These are phyloP conservation scores for Datisca glomerata DNA, from an alignment of 306 rosid genomes.

Conservation along the genomic window DNA sequence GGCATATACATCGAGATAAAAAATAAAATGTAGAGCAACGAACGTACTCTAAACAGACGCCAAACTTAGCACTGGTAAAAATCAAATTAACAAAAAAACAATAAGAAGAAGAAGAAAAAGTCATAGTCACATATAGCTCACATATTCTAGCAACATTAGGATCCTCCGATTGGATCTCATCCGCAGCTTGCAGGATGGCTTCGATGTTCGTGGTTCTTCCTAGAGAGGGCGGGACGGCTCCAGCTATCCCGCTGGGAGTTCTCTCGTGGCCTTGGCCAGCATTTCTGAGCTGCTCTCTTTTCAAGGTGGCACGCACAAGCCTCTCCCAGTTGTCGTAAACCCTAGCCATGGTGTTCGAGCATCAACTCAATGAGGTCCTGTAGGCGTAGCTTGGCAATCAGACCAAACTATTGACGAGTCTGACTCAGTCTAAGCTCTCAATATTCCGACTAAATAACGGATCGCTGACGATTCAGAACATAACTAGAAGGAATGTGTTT, in stretches of 20 bases:
- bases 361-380: slow-evolving; percentile 9
- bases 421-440: neutral
- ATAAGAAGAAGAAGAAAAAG: neutral
- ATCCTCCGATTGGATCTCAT: slow-evolving; percentile 73
- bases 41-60: too few species aligned
- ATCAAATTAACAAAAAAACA: slow-evolving; percentile 1
- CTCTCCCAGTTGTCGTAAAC: slow-evolving; percentile 68
- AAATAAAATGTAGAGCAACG: too few species aligned
- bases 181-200: slow-evolving; percentile 78
- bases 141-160: slow-evolving; percentile 71
- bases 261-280: slow-evolving; percentile 58
- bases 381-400: neutral
- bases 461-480: neutral
- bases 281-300: slow-evolving; percentile 53
- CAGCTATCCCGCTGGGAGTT: slow-evolving; percentile 61
- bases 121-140: slow-evolving; percentile 28
- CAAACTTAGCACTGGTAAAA: too few species aligned
- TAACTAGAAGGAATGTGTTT: neutral
- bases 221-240: slow-evolving; percentile 70
- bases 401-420: neutral
- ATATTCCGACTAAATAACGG: neutral
- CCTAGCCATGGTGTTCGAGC: slow-evolving; percentile 54
- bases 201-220: slow-evolving; percentile 59
- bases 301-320: slow-evolving; percentile 70
- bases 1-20: too few species aligned